Conservation (phyloP, 257 asterid species). For the Datura wrightii region DNA sequence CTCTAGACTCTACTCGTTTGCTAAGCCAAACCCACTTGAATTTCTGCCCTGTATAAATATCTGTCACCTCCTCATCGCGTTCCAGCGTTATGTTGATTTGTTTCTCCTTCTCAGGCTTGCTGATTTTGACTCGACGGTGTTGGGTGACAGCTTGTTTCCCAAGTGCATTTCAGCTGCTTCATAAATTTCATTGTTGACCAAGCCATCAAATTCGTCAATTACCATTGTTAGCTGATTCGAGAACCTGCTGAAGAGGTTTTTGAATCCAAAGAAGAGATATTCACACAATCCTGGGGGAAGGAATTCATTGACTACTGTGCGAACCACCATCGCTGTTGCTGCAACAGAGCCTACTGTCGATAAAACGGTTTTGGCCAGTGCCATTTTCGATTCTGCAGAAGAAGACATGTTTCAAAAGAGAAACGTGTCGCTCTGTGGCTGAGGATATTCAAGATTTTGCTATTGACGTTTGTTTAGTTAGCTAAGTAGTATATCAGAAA, state of each 20-base stretch:
- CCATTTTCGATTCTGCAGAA: constrained; percentile 45
- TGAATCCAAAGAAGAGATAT: constrained; percentile 49
- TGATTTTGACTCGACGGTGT: constrained; percentile 58
- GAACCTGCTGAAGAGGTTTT: constrained; percentile 45
- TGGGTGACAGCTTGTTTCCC: constrained; percentile 54
- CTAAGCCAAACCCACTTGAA: constrained; percentile 65
- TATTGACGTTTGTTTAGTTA: background rate
- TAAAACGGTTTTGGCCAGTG: constrained; percentile 55
- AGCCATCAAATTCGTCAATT: constrained; percentile 63
- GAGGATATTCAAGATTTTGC: background rate
- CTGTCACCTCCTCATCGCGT: constrained; percentile 50
- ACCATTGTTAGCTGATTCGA: constrained; percentile 60
- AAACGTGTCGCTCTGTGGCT: background rate
- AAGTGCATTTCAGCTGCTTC: constrained; percentile 63
- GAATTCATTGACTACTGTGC: constrained; percentile 49
- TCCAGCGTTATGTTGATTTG: constrained; percentile 50
- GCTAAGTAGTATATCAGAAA: background rate
- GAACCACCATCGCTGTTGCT: constrained; percentile 60
- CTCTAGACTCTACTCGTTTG: constrained; percentile 24
- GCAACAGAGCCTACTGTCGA: constrained; percentile 58
- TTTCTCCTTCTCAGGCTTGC: constrained; percentile 59
- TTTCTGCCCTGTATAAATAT: constrained; percentile 44
- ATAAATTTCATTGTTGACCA: constrained; percentile 55
- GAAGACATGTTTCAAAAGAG: constrained; percentile 29
- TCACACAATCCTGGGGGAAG: constrained; percentile 56